These are phyloP conservation scores for Cercophora scortea DNA, from an alignment of 495 filamentous ascomycete genomes.

Conservation along the genomic window DNA sequence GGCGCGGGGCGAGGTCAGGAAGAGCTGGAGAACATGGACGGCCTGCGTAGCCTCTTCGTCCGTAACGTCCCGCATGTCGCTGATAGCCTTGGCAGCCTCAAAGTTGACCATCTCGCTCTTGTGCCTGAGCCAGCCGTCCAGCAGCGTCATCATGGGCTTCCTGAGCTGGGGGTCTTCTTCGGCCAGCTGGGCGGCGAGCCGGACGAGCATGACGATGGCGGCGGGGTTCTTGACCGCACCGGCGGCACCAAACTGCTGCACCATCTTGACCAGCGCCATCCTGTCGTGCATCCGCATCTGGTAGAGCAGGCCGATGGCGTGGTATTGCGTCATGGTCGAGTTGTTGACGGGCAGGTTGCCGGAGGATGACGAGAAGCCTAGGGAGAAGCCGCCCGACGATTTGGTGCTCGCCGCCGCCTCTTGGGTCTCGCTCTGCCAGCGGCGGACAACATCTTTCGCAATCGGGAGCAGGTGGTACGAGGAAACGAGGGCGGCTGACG, in stretches of 20 bases:
- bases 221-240: conserved; percentile 92
- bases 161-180: conserved; percentile 85
- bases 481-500: conserved; percentile 92
- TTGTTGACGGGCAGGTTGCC: conserved; percentile 65
- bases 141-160: conserved; percentile 88
- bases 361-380: conserved; percentile 76
- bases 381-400: conserved; percentile 77
- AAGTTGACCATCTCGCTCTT: conserved; percentile 99
- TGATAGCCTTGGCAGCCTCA: conserved; percentile 96
- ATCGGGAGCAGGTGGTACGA: conserved; percentile 97
- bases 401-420: conserved; percentile 89
- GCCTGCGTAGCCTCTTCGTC: conserved; percentile 89
- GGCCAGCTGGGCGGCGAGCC: conserved; percentile 88
- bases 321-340: conserved; percentile 95
- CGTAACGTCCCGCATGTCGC: conserved; percentile 84
- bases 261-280: conserved; percentile 99
- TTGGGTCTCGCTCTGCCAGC: conserved; percentile 98
- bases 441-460: conserved; percentile 86
- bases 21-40: conserved; percentile 89
- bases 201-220: conserved; percentile 83
- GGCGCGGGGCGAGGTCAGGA: conserved; percentile 90
- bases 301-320: conserved; percentile 94
- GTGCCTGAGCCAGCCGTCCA: conserved; percentile 94
- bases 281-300: conserved; percentile 97
- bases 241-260: conserved; percentile 89